phyloP scores from a whole-genome alignment of 148 eudicot species.

The Spergularia marina region DNA sequence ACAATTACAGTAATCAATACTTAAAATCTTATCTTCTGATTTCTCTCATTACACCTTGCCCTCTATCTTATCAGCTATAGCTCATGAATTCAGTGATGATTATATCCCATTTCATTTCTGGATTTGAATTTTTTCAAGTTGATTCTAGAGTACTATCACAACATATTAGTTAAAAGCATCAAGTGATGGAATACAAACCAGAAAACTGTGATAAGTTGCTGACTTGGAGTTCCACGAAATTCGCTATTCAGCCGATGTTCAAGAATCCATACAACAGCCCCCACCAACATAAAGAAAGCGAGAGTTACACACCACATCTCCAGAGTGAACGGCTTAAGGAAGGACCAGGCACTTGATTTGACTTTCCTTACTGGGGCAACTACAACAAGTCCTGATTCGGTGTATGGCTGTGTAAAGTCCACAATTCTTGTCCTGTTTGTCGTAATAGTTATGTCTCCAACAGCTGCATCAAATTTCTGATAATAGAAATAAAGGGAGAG shows the following conservation, averaged over 20 bases:
- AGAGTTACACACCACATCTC: conserved; percentile 69
- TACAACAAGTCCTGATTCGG: conserved; percentile 69
- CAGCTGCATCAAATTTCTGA: conserved; percentile 82
- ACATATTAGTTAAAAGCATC: conserved; percentile 7
- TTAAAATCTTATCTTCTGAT: no score
- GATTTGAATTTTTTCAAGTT: background rate
- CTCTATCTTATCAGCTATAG: no score
- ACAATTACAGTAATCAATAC: no score
- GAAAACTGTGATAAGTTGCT: conserved; percentile 60
- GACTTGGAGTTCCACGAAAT: conserved; percentile 77
- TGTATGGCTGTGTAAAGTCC: conserved; percentile 78
- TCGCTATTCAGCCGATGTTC: conserved; percentile 72
- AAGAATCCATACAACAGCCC: conserved; percentile 70
- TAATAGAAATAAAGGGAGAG: conserved; percentile 12
- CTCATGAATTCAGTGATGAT: no score
- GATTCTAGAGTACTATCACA: background rate
- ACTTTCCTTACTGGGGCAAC: conserved; percentile 50
- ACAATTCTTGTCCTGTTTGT: conserved; percentile 79
- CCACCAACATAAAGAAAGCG: conserved; percentile 57
- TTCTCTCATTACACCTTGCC: no score
- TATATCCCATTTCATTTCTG: no score
- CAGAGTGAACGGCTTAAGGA: conserved; percentile 62
- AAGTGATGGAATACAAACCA: conserved; percentile 42
- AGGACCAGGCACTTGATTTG: conserved; percentile 63
- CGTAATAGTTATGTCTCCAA: conserved; percentile 67